Evolutionary conservation across 1,284 basidiomycete species (phyloP).

Genomic region (Malassezia nana): DNA sequence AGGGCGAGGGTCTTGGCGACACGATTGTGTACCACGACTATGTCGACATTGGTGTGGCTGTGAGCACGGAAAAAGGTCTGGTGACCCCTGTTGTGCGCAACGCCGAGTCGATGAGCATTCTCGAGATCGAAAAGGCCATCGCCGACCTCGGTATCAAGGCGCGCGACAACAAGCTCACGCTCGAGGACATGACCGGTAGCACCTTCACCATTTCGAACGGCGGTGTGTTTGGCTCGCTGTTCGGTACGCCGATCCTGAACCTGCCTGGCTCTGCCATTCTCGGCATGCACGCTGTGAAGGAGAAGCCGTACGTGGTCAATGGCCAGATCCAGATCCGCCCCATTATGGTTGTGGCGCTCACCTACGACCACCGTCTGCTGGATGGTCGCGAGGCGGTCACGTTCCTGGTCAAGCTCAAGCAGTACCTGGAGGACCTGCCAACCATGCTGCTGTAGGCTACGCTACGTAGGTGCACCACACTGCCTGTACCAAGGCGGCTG

Average conservation of each 20-base stretch:
- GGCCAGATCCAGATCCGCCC: constrained; percentile 66
- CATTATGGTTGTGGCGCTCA: constrained; percentile 76
- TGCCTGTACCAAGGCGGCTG: constrained; percentile 9
- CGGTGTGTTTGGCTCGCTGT: constrained; percentile 93
- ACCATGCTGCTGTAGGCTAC: constrained; percentile 36
- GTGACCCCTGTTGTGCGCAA: constrained; percentile 94
- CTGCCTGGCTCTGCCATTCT: constrained; percentile 88
- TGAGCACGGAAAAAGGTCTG: constrained; percentile 91
- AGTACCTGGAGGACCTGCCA: constrained; percentile 47
- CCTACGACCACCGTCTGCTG: constrained; percentile 89
- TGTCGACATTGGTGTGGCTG: constrained; percentile 60
- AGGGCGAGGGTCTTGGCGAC: constrained; percentile 58
- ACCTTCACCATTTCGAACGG: constrained; percentile 99
- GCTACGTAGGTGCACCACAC: constrained; percentile 13
- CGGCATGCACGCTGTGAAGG: constrained; percentile 93
- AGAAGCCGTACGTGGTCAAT: constrained; percentile 74
- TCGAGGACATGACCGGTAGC: constrained; percentile 78
- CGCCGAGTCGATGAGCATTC: constrained; percentile 71
- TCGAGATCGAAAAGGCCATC: constrained; percentile 89
- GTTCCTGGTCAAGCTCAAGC: constrained; percentile 70
- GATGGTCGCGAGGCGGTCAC: constrained; percentile 94
- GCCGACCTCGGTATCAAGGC: constrained; percentile 85
- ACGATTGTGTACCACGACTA: constrained; percentile 92
- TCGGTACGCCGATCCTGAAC: constrained; percentile 89
- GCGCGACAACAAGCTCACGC: constrained; percentile 80